Conservation (phyloP, 768 basidiomycete genomes). For the Sistotremastrum niveocremeum region DNA sequence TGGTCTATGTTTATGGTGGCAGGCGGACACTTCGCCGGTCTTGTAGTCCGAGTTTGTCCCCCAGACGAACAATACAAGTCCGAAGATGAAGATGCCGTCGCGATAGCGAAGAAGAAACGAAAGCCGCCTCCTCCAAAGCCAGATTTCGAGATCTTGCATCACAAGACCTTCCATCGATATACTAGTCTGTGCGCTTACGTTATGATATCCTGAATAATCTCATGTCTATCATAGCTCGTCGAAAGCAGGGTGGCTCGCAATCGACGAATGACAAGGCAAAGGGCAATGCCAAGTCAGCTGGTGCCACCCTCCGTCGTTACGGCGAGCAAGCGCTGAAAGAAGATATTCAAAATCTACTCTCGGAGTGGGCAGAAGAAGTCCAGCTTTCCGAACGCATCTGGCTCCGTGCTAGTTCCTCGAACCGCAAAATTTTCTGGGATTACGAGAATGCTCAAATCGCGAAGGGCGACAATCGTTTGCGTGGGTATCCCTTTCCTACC, state of each 20-base stretch:
- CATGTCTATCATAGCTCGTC: conserved; percentile 46
- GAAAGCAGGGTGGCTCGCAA: conserved; percentile 96
- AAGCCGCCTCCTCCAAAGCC: conserved; percentile 55
- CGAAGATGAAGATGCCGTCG: conserved; percentile 20
- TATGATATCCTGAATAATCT: conserved; percentile 2
- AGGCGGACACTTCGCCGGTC: conserved; percentile 96
- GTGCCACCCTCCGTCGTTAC: conserved; percentile 85
- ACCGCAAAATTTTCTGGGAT: conserved; percentile 80
- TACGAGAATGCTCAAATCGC: conserved; percentile 67
- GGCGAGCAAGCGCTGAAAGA: conserved; percentile 89
- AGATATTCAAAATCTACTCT: conserved; percentile 79
- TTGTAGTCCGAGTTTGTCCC: conserved; percentile 60
- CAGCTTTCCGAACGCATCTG: conserved; percentile 80
- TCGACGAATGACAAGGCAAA: conserved; percentile 86
- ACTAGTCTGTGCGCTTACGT: conserved; percentile 54
- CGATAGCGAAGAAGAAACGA: conserved; percentile 30
- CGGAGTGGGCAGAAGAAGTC: conserved; percentile 83
- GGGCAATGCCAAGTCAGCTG: conserved; percentile 85
- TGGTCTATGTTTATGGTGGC: conserved; percentile 97
- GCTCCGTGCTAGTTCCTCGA: conserved; percentile 79
- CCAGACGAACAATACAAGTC: conserved; percentile 29
- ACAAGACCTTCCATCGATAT: conserved; percentile 97
- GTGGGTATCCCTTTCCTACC: conserved; percentile 93
- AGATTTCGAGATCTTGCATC: conserved; percentile 68
- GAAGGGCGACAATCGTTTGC: conserved; percentile 68